phyloP scores from a whole-genome alignment of 352 stramenopile species.

The Globisporangium cederbergense region DNA sequence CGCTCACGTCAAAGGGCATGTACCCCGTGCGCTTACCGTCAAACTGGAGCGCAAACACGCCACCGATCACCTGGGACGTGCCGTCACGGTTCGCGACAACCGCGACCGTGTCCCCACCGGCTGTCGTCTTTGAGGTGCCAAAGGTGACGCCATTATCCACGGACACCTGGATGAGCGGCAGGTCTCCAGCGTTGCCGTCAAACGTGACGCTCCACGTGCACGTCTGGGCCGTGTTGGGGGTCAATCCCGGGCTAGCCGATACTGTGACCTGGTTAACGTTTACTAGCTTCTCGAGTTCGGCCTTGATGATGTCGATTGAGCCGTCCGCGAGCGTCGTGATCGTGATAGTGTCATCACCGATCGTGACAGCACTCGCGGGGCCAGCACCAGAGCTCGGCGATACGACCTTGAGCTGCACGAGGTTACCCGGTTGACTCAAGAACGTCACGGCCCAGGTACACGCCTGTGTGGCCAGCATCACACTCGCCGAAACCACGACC shows the following conservation, averaged over 20 bases:
- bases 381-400: conserved; percentile 30
- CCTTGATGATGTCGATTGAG: conserved; percentile 92
- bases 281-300: conserved; percentile 89
- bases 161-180: conserved; percentile 55
- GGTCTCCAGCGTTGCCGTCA: conserved; percentile 89
- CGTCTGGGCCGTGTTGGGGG: conserved; percentile 45
- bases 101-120: conserved; percentile 42
- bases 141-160: conserved; percentile 38
- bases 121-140: conserved; percentile 27
- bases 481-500: conserved; percentile 49
- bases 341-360: conserved; percentile 83
- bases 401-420: conserved; percentile 73
- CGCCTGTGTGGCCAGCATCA: conserved; percentile 42
- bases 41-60: conserved; percentile 88
- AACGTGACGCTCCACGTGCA: conserved; percentile 94
- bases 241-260: conserved; percentile 34
- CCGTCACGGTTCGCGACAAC: conserved; percentile 33
- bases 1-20: conserved; percentile 87
- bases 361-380: conserved; percentile 35
- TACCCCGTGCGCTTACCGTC: conserved; percentile 89
- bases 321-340: conserved; percentile 74
- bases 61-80: conserved; percentile 54
- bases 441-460: conserved; percentile 93
- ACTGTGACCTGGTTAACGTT: conserved; percentile 91
- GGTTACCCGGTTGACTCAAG: conserved; percentile 80